Base-by-base conservation (phyloP, 2,329 filamentous ascomycete genomes). In the Fusarium sp. region DNA sequence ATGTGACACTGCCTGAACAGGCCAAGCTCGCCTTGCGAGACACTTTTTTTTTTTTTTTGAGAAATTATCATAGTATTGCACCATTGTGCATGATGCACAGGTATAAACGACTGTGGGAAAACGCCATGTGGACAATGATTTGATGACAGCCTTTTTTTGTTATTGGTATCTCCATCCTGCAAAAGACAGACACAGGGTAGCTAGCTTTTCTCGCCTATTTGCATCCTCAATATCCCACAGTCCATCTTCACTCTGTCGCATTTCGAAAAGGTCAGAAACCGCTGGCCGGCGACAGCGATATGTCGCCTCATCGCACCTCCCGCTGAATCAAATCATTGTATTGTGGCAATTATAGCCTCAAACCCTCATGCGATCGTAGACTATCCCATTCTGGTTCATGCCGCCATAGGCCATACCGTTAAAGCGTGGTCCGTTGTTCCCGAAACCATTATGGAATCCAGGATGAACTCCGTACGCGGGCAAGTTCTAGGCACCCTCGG, bases 401-500 rank as follows among this genome's bases (percentile, higher is more conserved):
- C 7, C 62, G 37, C 60, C 52, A 53, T 50, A 60, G 59, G 40
- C 59, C 54, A 57, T 54, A 16, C 70, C 60, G 47, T 60, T 64
- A 40, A 70, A 69, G 52, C 21, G 37, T 43, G 66, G 57, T 54
- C 42, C 30, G 52, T 64, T 59, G n/a, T 58, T 49, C 43, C 42
- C 53, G 35, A 62, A 62, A 30, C 56, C 54, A 56, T 40, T 62
- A 35, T 66, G 37, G 47, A 57, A 60, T 67, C 59, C 54, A 40
- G 47, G 49, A 30, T 59, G 44, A 37, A 56, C 47, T 59, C 71
- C 65, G 58, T 57, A 59, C 64, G 56, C 60, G 46, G 75, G 73
- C 75, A 67, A 64, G 52, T 67, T 74, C 81, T 82, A 82, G 69
- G 77, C 71, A 64, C 78, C 79, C 63, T 76, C 74, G 18, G 72